Evolutionary conservation across 1,139 yeast species (phyloP).

Genomic region (Yueomyces sp.): DNA sequence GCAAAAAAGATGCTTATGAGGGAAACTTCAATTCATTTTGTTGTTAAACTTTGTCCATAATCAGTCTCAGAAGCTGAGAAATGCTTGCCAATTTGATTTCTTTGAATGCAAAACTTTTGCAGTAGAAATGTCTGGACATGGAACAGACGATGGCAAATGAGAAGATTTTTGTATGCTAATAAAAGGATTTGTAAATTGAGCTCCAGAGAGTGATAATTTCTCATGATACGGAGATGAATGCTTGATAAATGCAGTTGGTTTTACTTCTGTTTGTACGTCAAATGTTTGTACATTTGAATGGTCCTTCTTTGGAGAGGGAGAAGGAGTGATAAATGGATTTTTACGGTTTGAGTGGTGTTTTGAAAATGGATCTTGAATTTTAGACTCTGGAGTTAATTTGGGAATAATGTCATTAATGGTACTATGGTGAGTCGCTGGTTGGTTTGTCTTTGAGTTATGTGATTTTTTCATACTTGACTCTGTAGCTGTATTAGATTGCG

Average conservation of each 20-base stretch:
- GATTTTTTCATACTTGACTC: background rate
- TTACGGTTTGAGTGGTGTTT: background rate
- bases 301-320: too few relatives aligned
- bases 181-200: background rate
- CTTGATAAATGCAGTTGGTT: too few relatives aligned
- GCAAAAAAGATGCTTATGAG: too few relatives aligned
- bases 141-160: too few relatives aligned
- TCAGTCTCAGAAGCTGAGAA: constrained; percentile 1
- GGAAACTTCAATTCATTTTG: too few relatives aligned
- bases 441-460: background rate
- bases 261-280: background rate
- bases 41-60: too few relatives aligned
- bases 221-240: background rate
- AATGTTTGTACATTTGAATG: background rate
- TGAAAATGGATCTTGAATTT: background rate
- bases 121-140: background rate
- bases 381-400: too few relatives aligned
- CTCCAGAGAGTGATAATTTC: background rate
- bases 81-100: constrained; percentile 9
- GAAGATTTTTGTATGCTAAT: background rate
- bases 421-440: background rate
- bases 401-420: too few relatives aligned
- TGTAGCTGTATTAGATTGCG: background rate
- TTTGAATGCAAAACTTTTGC: background rate
- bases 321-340: background rate